These are phyloP conservation scores for Gymnopus androsaceus DNA, from an alignment of 1,284 basidiomycete species.

Conservation along the genomic window DNA sequence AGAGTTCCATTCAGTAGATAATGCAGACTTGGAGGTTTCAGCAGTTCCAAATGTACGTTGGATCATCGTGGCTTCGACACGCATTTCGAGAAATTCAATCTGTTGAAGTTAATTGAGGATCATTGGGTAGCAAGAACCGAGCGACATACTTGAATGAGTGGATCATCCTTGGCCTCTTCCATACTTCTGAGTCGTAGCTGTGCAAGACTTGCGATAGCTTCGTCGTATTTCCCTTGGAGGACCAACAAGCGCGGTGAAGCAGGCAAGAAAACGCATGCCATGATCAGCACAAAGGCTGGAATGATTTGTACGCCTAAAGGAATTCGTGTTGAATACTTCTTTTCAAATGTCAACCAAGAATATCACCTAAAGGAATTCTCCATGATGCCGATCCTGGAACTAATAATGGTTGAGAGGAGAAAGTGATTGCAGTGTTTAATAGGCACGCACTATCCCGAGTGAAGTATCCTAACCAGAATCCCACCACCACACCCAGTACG, in stretches of 20 bases:
- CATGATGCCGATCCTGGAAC: conserved; percentile 65
- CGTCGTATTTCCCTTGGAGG: conserved; percentile 54
- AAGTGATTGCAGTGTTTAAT: neutral
- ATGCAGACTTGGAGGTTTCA: conserved; percentile 10
- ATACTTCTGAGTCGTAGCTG: conserved; percentile 47
- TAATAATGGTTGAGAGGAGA: conserved; percentile 24
- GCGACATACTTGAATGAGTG: conserved; percentile 52
- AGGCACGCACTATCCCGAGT: conserved; percentile 61
- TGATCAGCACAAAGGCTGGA: conserved; percentile 65
- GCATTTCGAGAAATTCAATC: conserved; percentile 77
- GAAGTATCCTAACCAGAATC: conserved; percentile 80
- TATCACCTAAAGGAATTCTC: conserved; percentile 73
- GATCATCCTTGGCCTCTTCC: conserved; percentile 37
- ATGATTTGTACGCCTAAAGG: conserved; percentile 73
- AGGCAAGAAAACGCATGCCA: conserved; percentile 68
- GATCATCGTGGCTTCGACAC: conserved; percentile 59
- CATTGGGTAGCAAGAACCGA: neutral
- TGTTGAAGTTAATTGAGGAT: conserved; percentile 26
- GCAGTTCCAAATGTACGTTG: conserved; percentile 27
- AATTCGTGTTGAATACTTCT: too few species aligned
- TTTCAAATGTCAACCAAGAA: too few species aligned
- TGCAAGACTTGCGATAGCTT: conserved; percentile 53
- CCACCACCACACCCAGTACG: conserved; percentile 74
- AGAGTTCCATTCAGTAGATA: conserved; percentile 41
- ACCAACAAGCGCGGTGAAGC: conserved; percentile 73